Evolutionary conservation across 179 eudicot species (phyloP).

Genomic region (Patellifolia procumbens): DNA sequence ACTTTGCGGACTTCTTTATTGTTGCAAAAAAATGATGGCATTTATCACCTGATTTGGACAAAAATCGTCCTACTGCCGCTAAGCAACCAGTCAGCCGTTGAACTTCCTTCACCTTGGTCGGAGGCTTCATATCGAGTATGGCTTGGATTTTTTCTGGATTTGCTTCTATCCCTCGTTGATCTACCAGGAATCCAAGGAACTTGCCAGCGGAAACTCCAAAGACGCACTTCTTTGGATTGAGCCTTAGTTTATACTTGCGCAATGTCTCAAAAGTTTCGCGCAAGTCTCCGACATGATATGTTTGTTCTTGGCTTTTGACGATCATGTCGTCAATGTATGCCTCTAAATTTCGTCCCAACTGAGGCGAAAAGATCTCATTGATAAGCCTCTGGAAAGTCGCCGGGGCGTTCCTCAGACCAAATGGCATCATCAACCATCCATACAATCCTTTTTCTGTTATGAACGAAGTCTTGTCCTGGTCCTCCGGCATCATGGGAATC

Average conservation of each 20-base stretch:
- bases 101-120: neutral
- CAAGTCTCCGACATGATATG: neutral
- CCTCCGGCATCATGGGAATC: too few relatives aligned
- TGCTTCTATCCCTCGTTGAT: neutral
- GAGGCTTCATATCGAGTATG: neutral
- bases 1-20: too few relatives aligned
- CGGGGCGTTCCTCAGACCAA: neutral
- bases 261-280: neutral
- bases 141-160: neutral
- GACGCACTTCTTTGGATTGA: neutral
- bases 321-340: constrained; percentile 1
- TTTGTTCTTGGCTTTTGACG: neutral
- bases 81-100: neutral
- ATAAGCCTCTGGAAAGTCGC: neutral
- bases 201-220: neutral
- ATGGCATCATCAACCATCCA: neutral
- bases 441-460: neutral
- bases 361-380: neutral
- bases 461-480: neutral
- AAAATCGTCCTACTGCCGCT: neutral
- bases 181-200: neutral
- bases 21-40: neutral
- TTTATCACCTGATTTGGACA: neutral
- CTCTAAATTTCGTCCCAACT: neutral
- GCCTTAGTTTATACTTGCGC: neutral